phyloP scores from a whole-genome alignment of 129 eudicot genomes.

The sunflower (Helianthus annuus) region DNA sequence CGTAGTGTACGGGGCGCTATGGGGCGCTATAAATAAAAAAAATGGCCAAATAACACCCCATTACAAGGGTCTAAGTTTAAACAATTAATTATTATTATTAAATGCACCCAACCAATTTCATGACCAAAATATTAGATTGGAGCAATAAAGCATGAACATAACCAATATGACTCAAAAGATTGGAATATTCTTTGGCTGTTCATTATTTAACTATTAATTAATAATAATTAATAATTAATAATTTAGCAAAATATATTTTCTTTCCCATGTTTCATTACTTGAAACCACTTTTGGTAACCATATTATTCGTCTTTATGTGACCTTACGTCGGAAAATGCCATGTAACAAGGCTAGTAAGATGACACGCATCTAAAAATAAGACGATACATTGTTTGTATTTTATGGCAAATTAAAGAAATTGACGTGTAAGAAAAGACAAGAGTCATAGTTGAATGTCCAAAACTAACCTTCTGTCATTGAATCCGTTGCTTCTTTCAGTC shows the following conservation, averaged over 20 bases:
- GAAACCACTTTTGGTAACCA: not conserved
- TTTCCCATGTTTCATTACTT: not conserved
- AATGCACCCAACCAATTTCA: no score
- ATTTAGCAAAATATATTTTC: not conserved
- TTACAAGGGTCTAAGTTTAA: no score
- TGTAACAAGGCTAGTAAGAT: conserved; percentile 12
- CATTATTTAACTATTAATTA: not conserved
- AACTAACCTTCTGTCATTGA: conserved; percentile 56
- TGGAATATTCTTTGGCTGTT: not conserved
- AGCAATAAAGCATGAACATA: not conserved
- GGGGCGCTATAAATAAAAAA: no score
- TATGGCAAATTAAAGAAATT: not conserved
- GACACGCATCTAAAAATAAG: not conserved
- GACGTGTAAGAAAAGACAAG: not conserved
- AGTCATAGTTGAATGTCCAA: not conserved
- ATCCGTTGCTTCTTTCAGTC: conserved; percentile 57
- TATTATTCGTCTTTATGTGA: not conserved
- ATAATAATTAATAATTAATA: no score
- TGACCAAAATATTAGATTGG: no score
- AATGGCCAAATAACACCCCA: no score
- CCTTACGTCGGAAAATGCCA: not conserved
- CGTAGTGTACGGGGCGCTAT: no score
- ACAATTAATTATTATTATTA: not conserved
- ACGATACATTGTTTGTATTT: not conserved
- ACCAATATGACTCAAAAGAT: not conserved